Evolutionary conservation across 257 asterid species (phyloP), one percentile per base, ranked within the genome.

Genomic region (Ballota nigra): DNA sequence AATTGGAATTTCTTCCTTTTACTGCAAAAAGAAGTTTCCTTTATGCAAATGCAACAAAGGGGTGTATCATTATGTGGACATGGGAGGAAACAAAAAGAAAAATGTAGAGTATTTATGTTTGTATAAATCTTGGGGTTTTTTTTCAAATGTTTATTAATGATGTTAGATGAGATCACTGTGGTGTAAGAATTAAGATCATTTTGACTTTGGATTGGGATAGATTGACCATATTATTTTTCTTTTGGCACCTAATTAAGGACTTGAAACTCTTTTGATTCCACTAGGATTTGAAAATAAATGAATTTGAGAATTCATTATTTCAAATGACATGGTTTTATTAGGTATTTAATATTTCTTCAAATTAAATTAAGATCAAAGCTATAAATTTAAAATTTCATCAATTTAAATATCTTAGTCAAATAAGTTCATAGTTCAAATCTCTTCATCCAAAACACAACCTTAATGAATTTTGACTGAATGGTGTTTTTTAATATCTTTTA

Each of bases 161-260:
- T 77, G 80, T 74, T 79, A 71, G 87, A 78, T 85, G 86, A 79
- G 83, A 33, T 83, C 81, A 82, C 83, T 66, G 80, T 75, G 70
- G 73, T 79, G 85, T 82, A 71, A 73, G 66, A 60, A 12, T 36
- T 60, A 15, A 28, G 83, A 82, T 83, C 74, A 57, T 18, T 47
- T 79, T 79, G 84, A 87, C 77, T 70, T 63, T 18, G 45, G 81
- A 62, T 63, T 75, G 66, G 41, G 71, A n/a, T n/a, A n/a, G n/a
- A 28, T 31, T 31, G 40, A 16, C 22, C 66, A 52, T 2, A 26
- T 43, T 26, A 26, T 24, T 34, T 15, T 26, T 12, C 22, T 7
- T 16, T 8, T 49, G 43, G 11, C 43, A 36, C 43, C 43, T 36
- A 36, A 36, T 43, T 43, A 0, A 40, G 47, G 47, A 40, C n/a